phyloP scores from a whole-genome alignment of 495 filamentous ascomycete species.

The Amorphotheca resinae region DNA sequence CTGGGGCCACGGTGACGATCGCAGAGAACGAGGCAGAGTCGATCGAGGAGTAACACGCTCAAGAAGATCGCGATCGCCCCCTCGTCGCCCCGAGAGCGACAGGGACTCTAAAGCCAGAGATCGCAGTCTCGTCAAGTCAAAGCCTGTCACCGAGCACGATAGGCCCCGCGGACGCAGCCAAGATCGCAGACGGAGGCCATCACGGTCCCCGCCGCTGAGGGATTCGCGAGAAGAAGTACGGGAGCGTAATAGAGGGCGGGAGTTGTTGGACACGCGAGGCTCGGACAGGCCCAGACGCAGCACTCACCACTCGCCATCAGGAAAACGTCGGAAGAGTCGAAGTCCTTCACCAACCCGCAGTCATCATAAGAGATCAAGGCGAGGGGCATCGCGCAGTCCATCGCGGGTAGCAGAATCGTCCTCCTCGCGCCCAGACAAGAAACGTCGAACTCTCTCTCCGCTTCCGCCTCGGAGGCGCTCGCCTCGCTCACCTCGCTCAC shows the following conservation, averaged over 20 bases:
- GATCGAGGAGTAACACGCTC: slow-evolving; percentile 22
- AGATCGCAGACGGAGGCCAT: slow-evolving; percentile 21
- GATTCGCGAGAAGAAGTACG: slow-evolving; percentile 26
- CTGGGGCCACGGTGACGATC: slow-evolving; percentile 23
- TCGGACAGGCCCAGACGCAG: slow-evolving; percentile 23
- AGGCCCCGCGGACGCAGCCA: slow-evolving; percentile 25
- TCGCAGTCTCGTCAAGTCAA: slow-evolving; percentile 17
- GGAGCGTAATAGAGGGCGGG: slow-evolving; percentile 24
- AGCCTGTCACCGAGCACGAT: slow-evolving; percentile 6
- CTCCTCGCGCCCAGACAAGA: slow-evolving; percentile 16
- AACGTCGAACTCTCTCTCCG: slow-evolving; percentile 17
- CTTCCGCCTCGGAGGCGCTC: slow-evolving; percentile 24
- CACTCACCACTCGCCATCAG: slow-evolving; percentile 24
- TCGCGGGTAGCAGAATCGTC: slow-evolving; percentile 19
- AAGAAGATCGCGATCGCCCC: slow-evolving; percentile 19
- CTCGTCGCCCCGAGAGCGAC: slow-evolving; percentile 19
- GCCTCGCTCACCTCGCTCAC: too few relatives aligned
- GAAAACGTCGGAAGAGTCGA: slow-evolving; percentile 29
- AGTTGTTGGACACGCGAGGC: slow-evolving; percentile 23
- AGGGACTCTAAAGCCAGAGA: slow-evolving; percentile 18
- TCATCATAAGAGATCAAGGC: slow-evolving; percentile 27
- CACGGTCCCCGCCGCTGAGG: slow-evolving; percentile 20
- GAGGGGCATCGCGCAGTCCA: slow-evolving; percentile 22
- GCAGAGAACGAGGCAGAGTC: slow-evolving; percentile 24
- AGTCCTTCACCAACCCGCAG: slow-evolving; percentile 22